phyloP scores from a whole-genome alignment of 2,329 filamentous ascomycete species.

The Fusarium praegraminearum region DNA sequence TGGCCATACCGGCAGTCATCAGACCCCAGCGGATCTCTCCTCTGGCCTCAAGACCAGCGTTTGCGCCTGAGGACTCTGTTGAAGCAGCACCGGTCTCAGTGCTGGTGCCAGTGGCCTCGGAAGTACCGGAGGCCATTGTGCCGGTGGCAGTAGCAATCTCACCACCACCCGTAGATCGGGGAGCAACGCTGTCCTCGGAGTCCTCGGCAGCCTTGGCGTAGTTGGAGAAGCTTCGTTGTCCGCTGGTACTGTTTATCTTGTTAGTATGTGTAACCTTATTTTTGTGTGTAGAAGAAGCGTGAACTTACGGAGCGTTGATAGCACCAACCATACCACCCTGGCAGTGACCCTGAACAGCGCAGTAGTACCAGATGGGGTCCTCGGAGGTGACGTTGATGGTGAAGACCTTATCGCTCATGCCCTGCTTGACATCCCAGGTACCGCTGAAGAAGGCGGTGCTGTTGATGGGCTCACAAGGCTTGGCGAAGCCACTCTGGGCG shows the following conservation, averaged over 20 bases:
- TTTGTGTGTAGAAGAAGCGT: background rate
- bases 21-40: constrained; percentile 46
- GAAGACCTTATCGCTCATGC: constrained; percentile 38
- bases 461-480: constrained; percentile 69
- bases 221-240: constrained; percentile 28
- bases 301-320: constrained; percentile 45
- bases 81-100: constrained; percentile 23
- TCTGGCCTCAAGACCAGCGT: constrained; percentile 32
- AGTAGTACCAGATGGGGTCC: constrained; percentile 74
- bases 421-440: constrained; percentile 22
- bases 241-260: constrained; percentile 24
- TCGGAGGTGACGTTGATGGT: constrained; percentile 51
- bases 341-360: constrained; percentile 69
- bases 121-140: constrained; percentile 25
- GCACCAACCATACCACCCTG: constrained; percentile 71
- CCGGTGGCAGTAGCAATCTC: constrained; percentile 28
- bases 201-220: constrained; percentile 33
- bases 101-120: constrained; percentile 23
- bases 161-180: constrained; percentile 39
- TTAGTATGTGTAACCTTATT: background rate
- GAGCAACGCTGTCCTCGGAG: constrained; percentile 32
- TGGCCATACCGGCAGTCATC: constrained; percentile 38
- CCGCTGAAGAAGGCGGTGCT: constrained; percentile 60
- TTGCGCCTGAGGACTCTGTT: constrained; percentile 19
- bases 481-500: constrained; percentile 69